Conservation (phyloP, 352 stramenopile species). For the Phytopythium sindhum region DNA sequence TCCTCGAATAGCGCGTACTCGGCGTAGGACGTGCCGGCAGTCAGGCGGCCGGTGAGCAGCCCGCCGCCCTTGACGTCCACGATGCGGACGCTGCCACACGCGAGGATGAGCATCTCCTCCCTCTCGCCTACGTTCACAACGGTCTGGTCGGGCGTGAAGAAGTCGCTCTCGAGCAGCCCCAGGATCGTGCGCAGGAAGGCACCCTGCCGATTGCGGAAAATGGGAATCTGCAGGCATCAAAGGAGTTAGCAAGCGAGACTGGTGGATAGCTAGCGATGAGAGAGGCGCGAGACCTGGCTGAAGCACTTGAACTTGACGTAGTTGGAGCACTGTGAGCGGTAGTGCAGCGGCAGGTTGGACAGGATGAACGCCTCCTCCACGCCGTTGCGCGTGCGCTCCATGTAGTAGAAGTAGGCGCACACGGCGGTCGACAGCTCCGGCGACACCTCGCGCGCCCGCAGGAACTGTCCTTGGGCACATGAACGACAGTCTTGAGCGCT, state of each 20-base stretch:
- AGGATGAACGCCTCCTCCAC: conserved; percentile 52
- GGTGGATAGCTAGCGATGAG: background rate
- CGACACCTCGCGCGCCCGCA: conserved; percentile 35
- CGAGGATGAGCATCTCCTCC: conserved; percentile 58
- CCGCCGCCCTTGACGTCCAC: conserved; percentile 14
- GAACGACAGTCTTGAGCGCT: background rate
- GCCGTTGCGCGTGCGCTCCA: conserved; percentile 61
- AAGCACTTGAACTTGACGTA: conserved; percentile 54
- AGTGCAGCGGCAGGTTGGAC: conserved; percentile 40
- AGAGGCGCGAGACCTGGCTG: conserved; percentile 10
- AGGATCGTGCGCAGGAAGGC: conserved; percentile 54
- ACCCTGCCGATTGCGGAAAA: conserved; percentile 45
- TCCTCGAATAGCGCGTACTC: conserved; percentile 50
- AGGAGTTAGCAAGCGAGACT: background rate
- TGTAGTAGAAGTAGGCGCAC: conserved; percentile 65
- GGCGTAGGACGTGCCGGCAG: conserved; percentile 33
- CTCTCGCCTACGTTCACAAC: conserved; percentile 23
- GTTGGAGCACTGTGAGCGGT: conserved; percentile 45
- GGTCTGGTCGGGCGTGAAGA: conserved; percentile 40
- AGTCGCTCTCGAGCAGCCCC: conserved; percentile 36
- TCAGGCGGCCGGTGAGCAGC: conserved; percentile 18
- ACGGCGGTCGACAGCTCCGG: conserved; percentile 25
- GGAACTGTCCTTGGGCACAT: conserved; percentile 25
- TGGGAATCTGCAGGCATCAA: conserved; percentile 18
- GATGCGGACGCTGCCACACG: conserved; percentile 37